Conservation (phyloP, 1,284 basidiomycete species). For the Trichosporon inkin region DNA sequence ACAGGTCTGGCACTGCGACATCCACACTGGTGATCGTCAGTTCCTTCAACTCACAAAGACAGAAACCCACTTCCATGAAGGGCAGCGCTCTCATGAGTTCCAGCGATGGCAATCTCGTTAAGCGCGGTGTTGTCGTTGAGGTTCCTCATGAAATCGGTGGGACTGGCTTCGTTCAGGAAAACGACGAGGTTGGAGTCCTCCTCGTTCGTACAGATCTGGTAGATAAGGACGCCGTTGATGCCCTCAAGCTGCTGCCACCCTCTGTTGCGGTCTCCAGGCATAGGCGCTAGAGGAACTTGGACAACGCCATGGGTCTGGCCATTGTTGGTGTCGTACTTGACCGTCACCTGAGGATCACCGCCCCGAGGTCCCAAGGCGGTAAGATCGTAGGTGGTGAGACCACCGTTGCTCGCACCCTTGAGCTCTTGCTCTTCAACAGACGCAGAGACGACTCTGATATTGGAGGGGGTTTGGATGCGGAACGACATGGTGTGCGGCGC, state of each 20-base stretch:
- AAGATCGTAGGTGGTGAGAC: slow-evolving; percentile 5
- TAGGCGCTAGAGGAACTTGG: slow-evolving; percentile 9
- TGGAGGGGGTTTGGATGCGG: slow-evolving; percentile 1
- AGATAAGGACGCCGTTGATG: slow-evolving; percentile 7
- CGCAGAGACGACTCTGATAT: slow-evolving; percentile 9
- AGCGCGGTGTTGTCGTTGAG: slow-evolving; percentile 63
- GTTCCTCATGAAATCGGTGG: slow-evolving; percentile 30
- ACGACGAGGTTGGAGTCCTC: slow-evolving; percentile 18
- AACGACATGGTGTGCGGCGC: background rate
- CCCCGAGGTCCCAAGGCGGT: slow-evolving; percentile 11
- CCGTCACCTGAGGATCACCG: slow-evolving; percentile 12
- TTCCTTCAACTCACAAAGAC: background rate
- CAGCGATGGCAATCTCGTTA: slow-evolving; percentile 68
- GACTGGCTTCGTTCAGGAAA: slow-evolving; percentile 21
- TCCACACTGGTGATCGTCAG: slow-evolving; percentile 27
- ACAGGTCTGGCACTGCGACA: slow-evolving; percentile 48
- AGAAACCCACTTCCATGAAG: slow-evolving; percentile 33
- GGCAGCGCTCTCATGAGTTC: slow-evolving; percentile 52
- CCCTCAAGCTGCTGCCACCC: slow-evolving; percentile 16
- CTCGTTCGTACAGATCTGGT: slow-evolving; percentile 10
- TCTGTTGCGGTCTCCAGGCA: slow-evolving; percentile 13
- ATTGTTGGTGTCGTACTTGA: background rate
- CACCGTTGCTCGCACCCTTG: background rate
- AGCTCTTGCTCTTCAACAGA: background rate
- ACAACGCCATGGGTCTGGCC: background rate